These are phyloP conservation scores for Canavalia gladiata DNA, from an alignment of 306 rosid species.

Conservation along the genomic window DNA sequence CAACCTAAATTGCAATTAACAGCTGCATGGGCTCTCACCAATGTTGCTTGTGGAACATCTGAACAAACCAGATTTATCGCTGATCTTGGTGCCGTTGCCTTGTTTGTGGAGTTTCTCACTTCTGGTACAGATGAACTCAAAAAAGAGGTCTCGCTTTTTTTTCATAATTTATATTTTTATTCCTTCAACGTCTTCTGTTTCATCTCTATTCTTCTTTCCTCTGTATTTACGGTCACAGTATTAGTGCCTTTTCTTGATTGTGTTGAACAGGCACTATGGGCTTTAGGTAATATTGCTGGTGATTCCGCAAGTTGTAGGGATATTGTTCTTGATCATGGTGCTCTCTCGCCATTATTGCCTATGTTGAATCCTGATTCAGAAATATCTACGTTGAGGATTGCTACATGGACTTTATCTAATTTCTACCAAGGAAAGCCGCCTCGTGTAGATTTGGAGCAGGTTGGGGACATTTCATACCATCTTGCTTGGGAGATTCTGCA, in stretches of 20 bases:
- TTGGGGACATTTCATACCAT: slow-evolving; percentile 18
- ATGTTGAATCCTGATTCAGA: slow-evolving; percentile 21
- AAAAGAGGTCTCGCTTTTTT: slow-evolving; percentile 61
- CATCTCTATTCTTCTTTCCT: no score
- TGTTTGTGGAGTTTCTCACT: slow-evolving; percentile 68
- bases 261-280: background rate
- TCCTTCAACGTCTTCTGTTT: no score
- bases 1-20: slow-evolving; percentile 71
- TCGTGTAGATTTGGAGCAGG: slow-evolving; percentile 64
- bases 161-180: no score
- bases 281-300: slow-evolving; percentile 64
- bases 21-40: slow-evolving; percentile 81
- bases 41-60: slow-evolving; percentile 62
- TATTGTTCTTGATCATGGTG: slow-evolving; percentile 70
- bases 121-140: slow-evolving; percentile 68
- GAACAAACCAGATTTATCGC: slow-evolving; percentile 71
- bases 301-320: slow-evolving; percentile 60
- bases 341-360: slow-evolving; percentile 60
- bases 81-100: slow-evolving; percentile 74
- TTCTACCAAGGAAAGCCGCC: slow-evolving; percentile 70
- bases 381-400: slow-evolving; percentile 53
- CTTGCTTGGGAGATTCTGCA: no score
- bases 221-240: no score
- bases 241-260: background rate
- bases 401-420: slow-evolving; percentile 75